Evolutionary conservation across 78 protist species (phyloP), one percentile per base, ranked within the genome.

Genomic region (Dictyostelium citrinum): DNA sequence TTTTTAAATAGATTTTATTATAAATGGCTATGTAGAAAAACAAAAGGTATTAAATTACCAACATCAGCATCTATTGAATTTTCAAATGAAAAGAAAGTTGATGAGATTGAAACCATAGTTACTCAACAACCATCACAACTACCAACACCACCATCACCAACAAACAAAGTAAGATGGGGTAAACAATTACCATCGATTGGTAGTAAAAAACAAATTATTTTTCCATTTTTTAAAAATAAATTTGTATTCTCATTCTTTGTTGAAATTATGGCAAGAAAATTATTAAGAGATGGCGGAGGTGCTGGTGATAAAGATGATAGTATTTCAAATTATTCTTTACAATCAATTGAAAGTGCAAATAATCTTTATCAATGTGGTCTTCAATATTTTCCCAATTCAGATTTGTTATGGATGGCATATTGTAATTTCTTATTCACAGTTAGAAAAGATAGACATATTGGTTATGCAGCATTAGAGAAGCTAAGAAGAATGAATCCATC

Each of bases 381-480:
- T 43, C 93, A 88, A 41, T 88, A 88, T 33, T 88, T 67, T 84
- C 93, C 93, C 45, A 43, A 79, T 16, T 78, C 85, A 0, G 51
- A 81, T 27, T 14, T 88, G 1, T 39, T 88, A 24, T 88, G 93
- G 93, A 88, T 88, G 93, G 84, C 93, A 9, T 88, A 88, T 79
- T 41, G 77, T 16, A 88, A 88, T 67, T 88, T 68, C 33, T 68
- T 88, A 74, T 49, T 88, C 71, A 46, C 93, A 1, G 81, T 88
- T n/a, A 71, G 93, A 45, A 76, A 88, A 55, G 93, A 88, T 67
- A 55, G 93, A 45, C 93, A 88, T 43, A 55, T 88, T 46, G 93
- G 93, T 49, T 88, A 88, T 78, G 93, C 93, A 3, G 82, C 93
- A 27, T 33, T 88, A 9, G 93, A 88, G 41, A 88, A 88, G 49